A percentile compares a stretch with the other conserved stretches of the same genome.
These are phyloP conservation scores for Chlamydomonas sp. DNA, from an alignment of 139 green algal genomes.

Conservation along the genomic window DNA sequence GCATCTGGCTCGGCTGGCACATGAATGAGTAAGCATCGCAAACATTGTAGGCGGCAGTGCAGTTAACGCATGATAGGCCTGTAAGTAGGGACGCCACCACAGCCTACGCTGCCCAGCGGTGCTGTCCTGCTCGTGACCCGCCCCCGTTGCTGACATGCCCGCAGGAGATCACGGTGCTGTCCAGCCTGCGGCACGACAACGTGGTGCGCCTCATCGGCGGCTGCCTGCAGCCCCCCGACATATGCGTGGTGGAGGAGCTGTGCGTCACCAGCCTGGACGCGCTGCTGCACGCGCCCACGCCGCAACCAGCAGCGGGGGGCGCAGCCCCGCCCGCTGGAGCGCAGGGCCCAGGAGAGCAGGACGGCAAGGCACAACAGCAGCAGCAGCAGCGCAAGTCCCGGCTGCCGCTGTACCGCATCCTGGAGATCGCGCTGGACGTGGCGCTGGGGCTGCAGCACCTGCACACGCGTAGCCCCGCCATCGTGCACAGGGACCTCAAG, in stretches of 20 bases:
- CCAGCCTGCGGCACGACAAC: constrained; percentile 51
- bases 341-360: background rate
- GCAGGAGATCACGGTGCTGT: constrained; percentile 41
- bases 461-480: constrained; percentile 51
- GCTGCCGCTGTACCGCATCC: constrained; percentile 12
- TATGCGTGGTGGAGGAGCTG: constrained; percentile 54
- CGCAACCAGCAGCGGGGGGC: background rate
- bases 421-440: constrained; percentile 44
- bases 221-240: constrained; percentile 44
- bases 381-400: background rate
- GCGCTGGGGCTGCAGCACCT: constrained; percentile 38
- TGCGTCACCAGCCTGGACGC: constrained; percentile 33
- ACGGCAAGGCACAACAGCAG: no score
- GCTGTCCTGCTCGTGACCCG: background rate
- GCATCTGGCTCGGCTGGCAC: no score
- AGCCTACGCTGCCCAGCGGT: no score
- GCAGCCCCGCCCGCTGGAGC: background rate
- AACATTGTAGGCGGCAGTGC: no score
- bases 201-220: constrained; percentile 57
- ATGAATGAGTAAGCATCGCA: no score
- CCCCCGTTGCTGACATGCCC: background rate
- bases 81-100: no score
- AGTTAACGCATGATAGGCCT: no score
- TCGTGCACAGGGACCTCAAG: constrained; percentile 47
- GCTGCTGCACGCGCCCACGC: constrained; percentile 12